A percentile compares a stretch with the other conserved stretches of the same genome.
phyloP scores from a whole-genome alignment of 257 asterid species.

The Solanum stenotomum region DNA sequence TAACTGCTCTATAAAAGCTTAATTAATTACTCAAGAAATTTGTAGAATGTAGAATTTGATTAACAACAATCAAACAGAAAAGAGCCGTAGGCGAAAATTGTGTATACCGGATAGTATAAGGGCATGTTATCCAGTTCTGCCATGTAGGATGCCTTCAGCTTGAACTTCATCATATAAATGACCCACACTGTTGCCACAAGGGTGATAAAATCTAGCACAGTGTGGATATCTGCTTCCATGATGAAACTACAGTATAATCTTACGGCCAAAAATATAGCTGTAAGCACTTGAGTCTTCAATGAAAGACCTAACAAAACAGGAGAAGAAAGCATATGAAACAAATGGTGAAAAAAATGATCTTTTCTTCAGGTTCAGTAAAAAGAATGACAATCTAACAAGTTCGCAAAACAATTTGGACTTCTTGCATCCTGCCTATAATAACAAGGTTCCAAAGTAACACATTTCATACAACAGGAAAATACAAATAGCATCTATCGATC shows the following conservation, averaged over 20 bases:
- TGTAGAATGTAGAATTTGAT: background rate
- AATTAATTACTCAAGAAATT: background rate
- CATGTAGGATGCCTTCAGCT: slow-evolving; percentile 62
- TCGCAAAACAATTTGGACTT: background rate
- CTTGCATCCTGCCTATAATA: background rate
- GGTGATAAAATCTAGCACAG: slow-evolving; percentile 67
- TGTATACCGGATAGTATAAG: slow-evolving; percentile 52
- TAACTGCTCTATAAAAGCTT: background rate
- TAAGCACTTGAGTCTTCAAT: slow-evolving; percentile 81
- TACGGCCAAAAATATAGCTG: slow-evolving; percentile 69
- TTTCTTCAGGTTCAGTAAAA: background rate
- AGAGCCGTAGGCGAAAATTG: background rate
- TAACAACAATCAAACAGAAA: background rate
- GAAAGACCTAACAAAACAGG: slow-evolving; percentile 53
- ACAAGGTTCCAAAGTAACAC: background rate
- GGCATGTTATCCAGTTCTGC: slow-evolving; percentile 62
- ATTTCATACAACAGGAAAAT: background rate
- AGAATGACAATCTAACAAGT: background rate
- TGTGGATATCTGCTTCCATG: slow-evolving; percentile 88
- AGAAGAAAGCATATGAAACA: background rate
- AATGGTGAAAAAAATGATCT: background rate
- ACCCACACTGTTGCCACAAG: slow-evolving; percentile 88
- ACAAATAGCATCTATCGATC: background rate
- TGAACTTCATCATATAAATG: slow-evolving; percentile 70
- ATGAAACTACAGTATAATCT: slow-evolving; percentile 51